Evolutionary conservation across 257 asterid species (phyloP).

Genomic region (Lavandula angustifolia): DNA sequence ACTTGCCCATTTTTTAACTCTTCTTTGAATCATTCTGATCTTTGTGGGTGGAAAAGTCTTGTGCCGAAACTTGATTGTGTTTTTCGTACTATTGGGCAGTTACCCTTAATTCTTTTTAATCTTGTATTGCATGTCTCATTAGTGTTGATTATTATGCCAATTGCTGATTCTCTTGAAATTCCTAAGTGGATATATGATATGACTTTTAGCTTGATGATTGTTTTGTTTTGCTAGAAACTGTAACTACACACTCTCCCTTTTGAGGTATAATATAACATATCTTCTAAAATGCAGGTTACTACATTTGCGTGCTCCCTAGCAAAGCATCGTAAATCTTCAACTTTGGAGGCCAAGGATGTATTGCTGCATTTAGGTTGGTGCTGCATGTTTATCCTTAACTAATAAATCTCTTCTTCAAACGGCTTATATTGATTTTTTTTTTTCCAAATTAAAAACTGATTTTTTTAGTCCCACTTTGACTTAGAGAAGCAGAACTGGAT

Average conservation of each 20-base stretch:
- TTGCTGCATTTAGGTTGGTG: constrained; percentile 91
- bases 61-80: constrained; percentile 8
- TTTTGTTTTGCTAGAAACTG: too few species aligned
- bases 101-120: background rate
- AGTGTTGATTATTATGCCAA: background rate
- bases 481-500: too few species aligned
- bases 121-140: background rate
- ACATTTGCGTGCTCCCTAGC: constrained; percentile 85
- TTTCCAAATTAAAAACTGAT: background rate
- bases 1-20: background rate
- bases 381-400: constrained; percentile 15
- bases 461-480: background rate
- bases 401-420: background rate
- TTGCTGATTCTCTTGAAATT: constrained; percentile 23
- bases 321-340: constrained; percentile 93
- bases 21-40: background rate
- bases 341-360: constrained; percentile 87
- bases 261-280: constrained; percentile 22
- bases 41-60: constrained; percentile 9
- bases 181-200: background rate
- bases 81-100: background rate
- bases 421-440: background rate
- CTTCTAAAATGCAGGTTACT: constrained; percentile 57
- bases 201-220: too few species aligned
- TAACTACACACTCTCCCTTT: background rate